A percentile compares a stretch with the other conserved stretches of the same genome.
phyloP scores from a whole-genome alignment of 441 rosid species.

The Populus hybrid region DNA sequence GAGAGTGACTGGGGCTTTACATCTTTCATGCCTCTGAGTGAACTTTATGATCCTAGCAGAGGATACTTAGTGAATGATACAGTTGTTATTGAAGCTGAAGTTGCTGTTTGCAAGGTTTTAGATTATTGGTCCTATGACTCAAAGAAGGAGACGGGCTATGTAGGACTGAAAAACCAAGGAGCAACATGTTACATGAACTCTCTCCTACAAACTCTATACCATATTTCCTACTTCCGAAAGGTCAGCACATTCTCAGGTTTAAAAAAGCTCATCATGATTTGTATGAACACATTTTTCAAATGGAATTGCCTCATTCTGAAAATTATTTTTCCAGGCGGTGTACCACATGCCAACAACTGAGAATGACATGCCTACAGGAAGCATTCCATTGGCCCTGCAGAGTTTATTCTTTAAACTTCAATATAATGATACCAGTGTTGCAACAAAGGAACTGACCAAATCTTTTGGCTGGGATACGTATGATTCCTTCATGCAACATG shows the following conservation, averaged over 20 bases:
- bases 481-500: constrained; percentile 95
- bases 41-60: constrained; percentile 72
- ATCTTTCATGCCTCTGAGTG: constrained; percentile 82
- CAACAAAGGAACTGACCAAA: constrained; percentile 81
- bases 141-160: constrained; percentile 89
- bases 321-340: constrained; percentile 61
- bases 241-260: constrained; percentile 33
- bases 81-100: constrained; percentile 79
- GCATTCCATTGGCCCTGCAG: constrained; percentile 90
- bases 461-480: constrained; percentile 98
- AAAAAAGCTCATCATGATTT: constrained; percentile 1
- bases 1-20: constrained; percentile 97
- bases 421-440: constrained; percentile 79
- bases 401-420: constrained; percentile 93
- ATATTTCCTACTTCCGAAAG: constrained; percentile 86
- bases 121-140: constrained; percentile 92
- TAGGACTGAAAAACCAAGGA: constrained; percentile 92
- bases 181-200: constrained; percentile 76
- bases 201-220: constrained; percentile 72
- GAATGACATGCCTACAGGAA: constrained; percentile 80
- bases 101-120: constrained; percentile 61
- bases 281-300: background rate
- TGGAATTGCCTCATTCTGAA: constrained; percentile 25
- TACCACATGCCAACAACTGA: constrained; percentile 97
- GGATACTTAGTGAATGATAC: constrained; percentile 77